phyloP scores from a whole-genome alignment of 2,329 filamentous ascomycete species.

The Xylariaceae sp. region DNA sequence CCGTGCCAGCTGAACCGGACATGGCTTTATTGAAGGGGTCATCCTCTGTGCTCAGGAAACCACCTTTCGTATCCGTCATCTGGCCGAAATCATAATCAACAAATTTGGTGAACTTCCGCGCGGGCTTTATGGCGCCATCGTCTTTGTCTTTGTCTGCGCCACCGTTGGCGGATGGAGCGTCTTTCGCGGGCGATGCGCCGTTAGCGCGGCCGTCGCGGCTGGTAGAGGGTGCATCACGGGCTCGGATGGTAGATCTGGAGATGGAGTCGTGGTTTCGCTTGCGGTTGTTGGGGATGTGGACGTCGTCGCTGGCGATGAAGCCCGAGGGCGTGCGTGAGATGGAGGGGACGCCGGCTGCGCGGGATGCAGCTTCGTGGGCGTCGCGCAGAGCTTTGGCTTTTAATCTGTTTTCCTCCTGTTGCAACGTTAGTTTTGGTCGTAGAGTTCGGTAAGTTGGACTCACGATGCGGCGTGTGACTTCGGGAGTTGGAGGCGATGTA shows the following conservation, averaged over 20 bases:
- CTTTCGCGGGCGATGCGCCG: constrained; percentile 29
- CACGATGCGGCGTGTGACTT: constrained; percentile 53
- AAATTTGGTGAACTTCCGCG: constrained; percentile 85
- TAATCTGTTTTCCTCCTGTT: constrained; percentile 78
- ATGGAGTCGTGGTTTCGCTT: constrained; percentile 71
- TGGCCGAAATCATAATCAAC: constrained; percentile 98
- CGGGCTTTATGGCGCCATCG: constrained; percentile 60
- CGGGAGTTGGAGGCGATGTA: constrained; percentile 50
- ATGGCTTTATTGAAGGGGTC: constrained; percentile 84
- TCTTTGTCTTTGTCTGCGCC: constrained; percentile 21
- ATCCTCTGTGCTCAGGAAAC: constrained; percentile 85
- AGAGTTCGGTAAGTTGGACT: constrained; percentile 21
- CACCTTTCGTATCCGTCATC: constrained; percentile 97
- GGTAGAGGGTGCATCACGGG: constrained; percentile 44
- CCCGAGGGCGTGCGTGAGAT: constrained; percentile 56
- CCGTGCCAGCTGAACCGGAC: constrained; percentile 42
- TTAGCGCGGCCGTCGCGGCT: constrained; percentile 64
- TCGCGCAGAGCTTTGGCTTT: constrained; percentile 83
- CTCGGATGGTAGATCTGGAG: constrained; percentile 41
- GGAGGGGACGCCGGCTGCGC: constrained; percentile 40
- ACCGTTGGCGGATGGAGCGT: constrained; percentile 14
- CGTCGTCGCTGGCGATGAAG: constrained; percentile 66
- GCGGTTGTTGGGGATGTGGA: constrained; percentile 54
- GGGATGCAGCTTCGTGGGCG: constrained; percentile 62
- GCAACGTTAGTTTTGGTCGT: background rate